These are phyloP conservation scores for Sclerotinia minor DNA, from an alignment of 2,329 filamentous ascomycete genomes.

Conservation along the genomic window DNA sequence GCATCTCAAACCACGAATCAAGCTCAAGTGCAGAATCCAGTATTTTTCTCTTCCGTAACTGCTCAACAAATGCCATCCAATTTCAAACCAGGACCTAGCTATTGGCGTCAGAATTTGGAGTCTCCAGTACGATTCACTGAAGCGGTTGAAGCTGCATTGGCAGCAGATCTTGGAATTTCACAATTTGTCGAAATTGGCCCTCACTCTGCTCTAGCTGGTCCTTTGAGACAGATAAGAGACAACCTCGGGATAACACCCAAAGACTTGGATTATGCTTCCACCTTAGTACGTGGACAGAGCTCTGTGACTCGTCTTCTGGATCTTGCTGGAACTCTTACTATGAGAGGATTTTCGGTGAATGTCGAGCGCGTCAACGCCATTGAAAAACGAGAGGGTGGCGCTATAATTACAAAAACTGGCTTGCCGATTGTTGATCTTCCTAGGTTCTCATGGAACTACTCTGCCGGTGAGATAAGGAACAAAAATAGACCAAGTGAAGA, in stretches of 20 bases:
- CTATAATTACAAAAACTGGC: background rate
- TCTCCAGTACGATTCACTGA: conserved; percentile 28
- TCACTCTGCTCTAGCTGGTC: conserved; percentile 27
- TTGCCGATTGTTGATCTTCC: conserved; percentile 40
- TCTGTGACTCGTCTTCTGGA: conserved; percentile 17
- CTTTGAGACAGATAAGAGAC: conserved; percentile 25
- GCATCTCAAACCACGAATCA: background rate
- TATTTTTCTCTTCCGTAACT: conserved; percentile 15
- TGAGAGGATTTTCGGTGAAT: conserved; percentile 22
- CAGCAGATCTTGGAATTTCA: background rate
- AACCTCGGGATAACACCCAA: background rate
- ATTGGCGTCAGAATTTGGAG: conserved; percentile 29
- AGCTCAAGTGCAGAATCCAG: background rate
- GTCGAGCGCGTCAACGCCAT: conserved; percentile 40
- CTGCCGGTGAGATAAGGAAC: background rate
- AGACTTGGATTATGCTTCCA: conserved; percentile 39
- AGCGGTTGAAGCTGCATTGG: conserved; percentile 14
- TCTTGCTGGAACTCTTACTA: conserved; percentile 26
- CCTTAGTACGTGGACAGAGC: conserved; percentile 25
- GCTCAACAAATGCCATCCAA: background rate
- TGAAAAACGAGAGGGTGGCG: background rate
- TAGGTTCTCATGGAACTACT: conserved; percentile 52
- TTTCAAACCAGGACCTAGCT: conserved; percentile 10
- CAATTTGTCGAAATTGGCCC: conserved; percentile 30
- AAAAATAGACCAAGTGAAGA: conserved; percentile 47